Base-by-base conservation (phyloP, 768 basidiomycete genomes). In the Ephemerocybe angulata region DNA sequence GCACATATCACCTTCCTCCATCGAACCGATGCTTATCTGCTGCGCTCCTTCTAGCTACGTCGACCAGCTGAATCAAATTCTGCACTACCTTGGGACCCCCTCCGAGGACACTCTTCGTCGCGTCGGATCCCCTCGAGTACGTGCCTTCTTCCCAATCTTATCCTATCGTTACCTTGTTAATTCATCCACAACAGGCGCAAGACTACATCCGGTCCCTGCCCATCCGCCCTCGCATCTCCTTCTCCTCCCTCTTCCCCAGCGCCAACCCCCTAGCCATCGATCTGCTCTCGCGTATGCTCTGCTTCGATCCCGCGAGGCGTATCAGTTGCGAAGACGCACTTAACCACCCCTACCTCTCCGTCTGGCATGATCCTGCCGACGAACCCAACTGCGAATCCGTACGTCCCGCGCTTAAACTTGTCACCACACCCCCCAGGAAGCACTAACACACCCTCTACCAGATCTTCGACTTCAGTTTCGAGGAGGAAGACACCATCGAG, bases 131-230 rank as follows among this genome's bases (percentile, higher is more conserved):
- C 96, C 97, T 29, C 81, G 97, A 56, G 94, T 93, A 64, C 46
- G 85, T 76, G 29, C 31, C 25, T 24, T 40, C 25, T 21, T 27
- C 29, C 12, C 19, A 4, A 3, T 43, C 28, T 22, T n/a, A 30
- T 29, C 15, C 4, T 13, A 41, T 29, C n/a, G 12, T 27, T 13
- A 31, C 3, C 41, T 52, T 44, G 46, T 38, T 40, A 22, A 53
- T n/a, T n/a, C n/a, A n/a, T n/a, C 52, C 49, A 47, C 38, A 21
- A 8, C 64, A 94, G 92, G 93, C 93, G 0, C 94, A 96, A 76
- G 93, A 97, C 64, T 99, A 99, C 68, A 99, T 99, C 64, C 90
- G 97, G 50, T 97, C 94, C 24, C 80, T 99, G 27, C 97, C 97
- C 22, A 98, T 96, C 78, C 94, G 94, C 72, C 93, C 96, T 25